phyloP scores from a whole-genome alignment of 225 moss, liverwort and hornwort species.

The Pseudoscleropodium purum region DNA sequence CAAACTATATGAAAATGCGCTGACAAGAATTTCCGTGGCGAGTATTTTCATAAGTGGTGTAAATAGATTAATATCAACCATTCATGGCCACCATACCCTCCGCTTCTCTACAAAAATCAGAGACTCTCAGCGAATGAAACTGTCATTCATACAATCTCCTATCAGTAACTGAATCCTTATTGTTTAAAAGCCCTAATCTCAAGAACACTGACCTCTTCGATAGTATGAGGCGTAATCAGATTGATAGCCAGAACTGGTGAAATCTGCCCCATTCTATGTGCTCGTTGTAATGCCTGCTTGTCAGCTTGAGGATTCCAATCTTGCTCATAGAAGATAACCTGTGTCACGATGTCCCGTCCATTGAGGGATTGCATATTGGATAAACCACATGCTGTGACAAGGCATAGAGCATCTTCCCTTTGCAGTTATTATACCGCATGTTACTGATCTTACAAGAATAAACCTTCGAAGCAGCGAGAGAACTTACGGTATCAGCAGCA shows the following conservation, averaged over 20 bases:
- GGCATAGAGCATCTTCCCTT: background rate
- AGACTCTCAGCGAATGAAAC: background rate
- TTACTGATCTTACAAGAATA: background rate
- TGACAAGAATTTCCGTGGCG: background rate
- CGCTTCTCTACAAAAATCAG: background rate
- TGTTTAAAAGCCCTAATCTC: background rate
- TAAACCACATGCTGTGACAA: background rate
- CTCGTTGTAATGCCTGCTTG: constrained; percentile 82
- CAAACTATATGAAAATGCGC: background rate
- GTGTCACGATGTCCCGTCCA: constrained; percentile 1
- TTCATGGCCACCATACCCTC: background rate
- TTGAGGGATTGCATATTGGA: background rate
- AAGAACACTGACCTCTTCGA: constrained; percentile 70
- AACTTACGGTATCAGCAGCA: constrained; percentile 80
- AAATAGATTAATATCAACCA: background rate
- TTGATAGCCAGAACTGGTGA: constrained; percentile 71
- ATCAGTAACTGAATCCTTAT: background rate
- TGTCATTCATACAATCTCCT: background rate
- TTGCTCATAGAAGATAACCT: constrained; percentile 94
- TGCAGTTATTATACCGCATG: background rate
- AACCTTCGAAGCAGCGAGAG: background rate
- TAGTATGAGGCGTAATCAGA: constrained; percentile 57
- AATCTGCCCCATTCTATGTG: constrained; percentile 79
- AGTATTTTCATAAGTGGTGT: background rate
- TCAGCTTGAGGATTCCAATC: constrained; percentile 98